Percentiles rank a stretch among this genome's conserved stretches.
Evolutionary conservation across 441 rosid genomes (phyloP).

Genomic region (Adansonia grandidieri): DNA sequence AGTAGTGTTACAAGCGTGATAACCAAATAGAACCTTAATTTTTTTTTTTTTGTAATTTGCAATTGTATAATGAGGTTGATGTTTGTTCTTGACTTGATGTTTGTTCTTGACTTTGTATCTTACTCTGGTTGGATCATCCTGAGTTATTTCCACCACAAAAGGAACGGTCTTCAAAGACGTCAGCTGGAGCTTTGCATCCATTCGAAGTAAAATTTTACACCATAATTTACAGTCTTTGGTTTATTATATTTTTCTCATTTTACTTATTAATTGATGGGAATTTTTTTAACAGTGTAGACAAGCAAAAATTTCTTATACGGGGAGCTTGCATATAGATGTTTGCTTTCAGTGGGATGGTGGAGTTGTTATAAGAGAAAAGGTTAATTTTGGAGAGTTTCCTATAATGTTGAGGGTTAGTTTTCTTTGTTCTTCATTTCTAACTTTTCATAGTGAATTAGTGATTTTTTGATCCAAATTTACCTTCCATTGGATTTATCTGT

Average conservation of each 20-base stretch:
- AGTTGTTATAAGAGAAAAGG: conserved; percentile 54
- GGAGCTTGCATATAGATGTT: conserved; percentile 66
- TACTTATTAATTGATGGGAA: conserved; percentile 21
- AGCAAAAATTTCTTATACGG: conserved; percentile 81
- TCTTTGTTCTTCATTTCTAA: background rate
- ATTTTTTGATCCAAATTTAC: background rate
- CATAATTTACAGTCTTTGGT: background rate
- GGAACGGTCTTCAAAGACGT: conserved; percentile 51
- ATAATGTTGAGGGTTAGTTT: conserved; percentile 82
- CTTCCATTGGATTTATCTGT: background rate
- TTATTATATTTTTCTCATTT: background rate
- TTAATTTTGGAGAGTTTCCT: conserved; percentile 78
- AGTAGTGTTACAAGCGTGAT: background rate
- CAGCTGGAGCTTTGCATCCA: conserved; percentile 56
- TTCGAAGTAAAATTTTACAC: conserved; percentile 57
- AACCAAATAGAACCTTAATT: background rate
- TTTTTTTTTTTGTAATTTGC: background rate
- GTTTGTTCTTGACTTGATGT: conserved; percentile 26
- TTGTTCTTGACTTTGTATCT: conserved; percentile 51
- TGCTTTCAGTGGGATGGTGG: conserved; percentile 55
- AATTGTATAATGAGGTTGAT: conserved; percentile 12
- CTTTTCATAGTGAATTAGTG: background rate
- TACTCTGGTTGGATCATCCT: conserved; percentile 73
- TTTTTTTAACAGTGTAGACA: conserved; percentile 68
- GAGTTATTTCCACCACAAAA: conserved; percentile 62